Conservation (phyloP, 495 filamentous ascomycete species). For the Penicillium cinerascens region DNA sequence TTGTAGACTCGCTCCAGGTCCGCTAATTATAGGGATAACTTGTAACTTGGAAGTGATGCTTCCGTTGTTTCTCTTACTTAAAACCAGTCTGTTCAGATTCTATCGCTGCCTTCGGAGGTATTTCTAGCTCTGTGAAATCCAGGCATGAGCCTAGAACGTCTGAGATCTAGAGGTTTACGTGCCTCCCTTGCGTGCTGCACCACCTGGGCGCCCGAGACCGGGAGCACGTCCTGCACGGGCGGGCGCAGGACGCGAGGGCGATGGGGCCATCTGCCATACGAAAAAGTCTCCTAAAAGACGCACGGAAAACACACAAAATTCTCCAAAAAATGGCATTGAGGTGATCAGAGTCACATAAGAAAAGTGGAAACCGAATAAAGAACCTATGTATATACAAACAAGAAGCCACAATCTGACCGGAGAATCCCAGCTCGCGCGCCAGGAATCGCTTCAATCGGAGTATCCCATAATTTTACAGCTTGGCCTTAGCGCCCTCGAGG, state of each 20-base stretch:
- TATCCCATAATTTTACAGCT: constrained; percentile 51
- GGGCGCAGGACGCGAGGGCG: neutral
- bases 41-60: neutral
- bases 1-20: neutral
- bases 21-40: neutral
- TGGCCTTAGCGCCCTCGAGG: constrained; percentile 54
- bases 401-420: constrained; percentile 18
- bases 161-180: neutral
- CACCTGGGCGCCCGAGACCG: too few relatives aligned
- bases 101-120: neutral
- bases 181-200: neutral
- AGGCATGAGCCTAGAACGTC: neutral
- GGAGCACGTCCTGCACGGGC: neutral
- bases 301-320: neutral
- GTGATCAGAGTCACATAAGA: neutral
- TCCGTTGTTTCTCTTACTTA: neutral
- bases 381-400: constrained; percentile 23
- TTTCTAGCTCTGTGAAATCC: neutral
- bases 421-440: constrained; percentile 14
- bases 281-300: neutral
- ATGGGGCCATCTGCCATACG: neutral
- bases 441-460: constrained; percentile 22
- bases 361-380: neutral
- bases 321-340: neutral
- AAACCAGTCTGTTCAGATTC: neutral